These are phyloP conservation scores for Santalum album DNA, from an alignment of 164 flowering plant genomes.

Conservation along the genomic window DNA sequence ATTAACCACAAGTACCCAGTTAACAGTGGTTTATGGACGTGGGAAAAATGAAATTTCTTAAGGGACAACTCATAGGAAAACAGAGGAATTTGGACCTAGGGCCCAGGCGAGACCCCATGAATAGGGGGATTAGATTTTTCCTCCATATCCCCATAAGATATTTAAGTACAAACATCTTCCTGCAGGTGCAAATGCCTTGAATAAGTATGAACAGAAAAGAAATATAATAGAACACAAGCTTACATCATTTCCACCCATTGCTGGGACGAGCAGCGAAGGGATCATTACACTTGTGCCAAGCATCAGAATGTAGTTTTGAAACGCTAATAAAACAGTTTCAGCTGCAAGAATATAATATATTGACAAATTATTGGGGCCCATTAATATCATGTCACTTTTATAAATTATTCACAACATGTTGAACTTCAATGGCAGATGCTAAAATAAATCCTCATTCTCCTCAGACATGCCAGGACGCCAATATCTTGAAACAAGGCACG, in stretches of 20 bases:
- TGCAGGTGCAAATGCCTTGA: background rate
- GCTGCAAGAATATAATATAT: slow-evolving; percentile 41
- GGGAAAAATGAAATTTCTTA: background rate
- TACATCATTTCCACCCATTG: slow-evolving; percentile 91
- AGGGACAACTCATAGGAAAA: background rate
- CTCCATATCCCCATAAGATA: too few species aligned
- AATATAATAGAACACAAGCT: slow-evolving; percentile 18
- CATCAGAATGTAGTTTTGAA: slow-evolving; percentile 93
- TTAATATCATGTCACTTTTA: too few species aligned
- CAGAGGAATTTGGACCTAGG: slow-evolving; percentile 3
- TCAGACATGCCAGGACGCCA: too few species aligned
- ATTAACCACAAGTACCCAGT: background rate
- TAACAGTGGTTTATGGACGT: background rate
- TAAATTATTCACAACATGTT: too few species aligned
- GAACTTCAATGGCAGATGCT: too few species aligned
- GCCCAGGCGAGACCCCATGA: background rate
- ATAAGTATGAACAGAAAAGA: background rate
- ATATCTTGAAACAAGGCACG: too few species aligned
- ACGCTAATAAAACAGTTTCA: slow-evolving; percentile 79
- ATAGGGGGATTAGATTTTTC: background rate
- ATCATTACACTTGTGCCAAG: slow-evolving; percentile 93
- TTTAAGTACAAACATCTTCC: background rate
- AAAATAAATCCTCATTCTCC: too few species aligned
- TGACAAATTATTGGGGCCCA: too few species aligned
- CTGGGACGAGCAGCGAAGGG: slow-evolving; percentile 73